Conservation (phyloP, 2,329 filamentous ascomycete species). For the Mariannaea sp. region DNA sequence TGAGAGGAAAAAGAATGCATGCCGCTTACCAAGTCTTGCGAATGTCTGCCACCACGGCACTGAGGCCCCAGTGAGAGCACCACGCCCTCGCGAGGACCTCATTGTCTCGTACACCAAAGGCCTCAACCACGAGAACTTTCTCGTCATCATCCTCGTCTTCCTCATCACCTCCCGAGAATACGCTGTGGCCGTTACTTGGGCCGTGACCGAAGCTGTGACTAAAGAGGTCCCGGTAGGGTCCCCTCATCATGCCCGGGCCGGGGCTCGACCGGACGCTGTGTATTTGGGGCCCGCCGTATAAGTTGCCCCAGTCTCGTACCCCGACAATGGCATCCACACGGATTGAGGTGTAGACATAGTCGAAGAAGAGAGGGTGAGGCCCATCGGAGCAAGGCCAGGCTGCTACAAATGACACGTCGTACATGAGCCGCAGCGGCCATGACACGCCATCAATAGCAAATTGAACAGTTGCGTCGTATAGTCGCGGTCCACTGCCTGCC, state of each 20-base stretch:
- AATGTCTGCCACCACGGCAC: constrained; percentile 71
- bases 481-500: constrained; percentile 45
- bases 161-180: constrained; percentile 22
- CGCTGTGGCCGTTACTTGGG: constrained; percentile 18
- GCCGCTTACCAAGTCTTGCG: constrained; percentile 68
- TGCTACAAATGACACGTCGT: constrained; percentile 69
- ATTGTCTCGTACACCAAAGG: constrained; percentile 74
- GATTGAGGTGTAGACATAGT: constrained; percentile 66
- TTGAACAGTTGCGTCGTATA: constrained; percentile 65
- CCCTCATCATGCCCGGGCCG: constrained; percentile 37
- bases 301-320: constrained; percentile 67
- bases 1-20: background rate
- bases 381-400: constrained; percentile 67
- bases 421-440: constrained; percentile 66
- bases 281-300: constrained; percentile 42
- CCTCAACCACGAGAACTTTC: constrained; percentile 72
- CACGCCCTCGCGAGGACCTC: constrained; percentile 77
- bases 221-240: constrained; percentile 35
- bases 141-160: constrained; percentile 59
- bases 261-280: constrained; percentile 45
- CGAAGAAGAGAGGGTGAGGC: constrained; percentile 73
- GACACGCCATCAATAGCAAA: constrained; percentile 67
- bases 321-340: constrained; percentile 68
- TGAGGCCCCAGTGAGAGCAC: constrained; percentile 77
- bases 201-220: constrained; percentile 32